Evolutionary conservation across 805 yeast species (phyloP).

Genomic region (Naumovozyma dairenensis): DNA sequence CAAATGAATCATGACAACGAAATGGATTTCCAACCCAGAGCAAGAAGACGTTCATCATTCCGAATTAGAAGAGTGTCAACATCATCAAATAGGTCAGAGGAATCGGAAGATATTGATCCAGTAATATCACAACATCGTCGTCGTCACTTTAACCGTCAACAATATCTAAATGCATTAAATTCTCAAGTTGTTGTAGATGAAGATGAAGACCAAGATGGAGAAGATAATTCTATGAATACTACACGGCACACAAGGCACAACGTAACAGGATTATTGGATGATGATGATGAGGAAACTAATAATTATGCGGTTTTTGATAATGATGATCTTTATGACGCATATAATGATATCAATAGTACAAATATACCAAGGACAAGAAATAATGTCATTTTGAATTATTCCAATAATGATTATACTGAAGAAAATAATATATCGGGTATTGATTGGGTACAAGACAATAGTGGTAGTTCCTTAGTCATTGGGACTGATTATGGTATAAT

Average conservation of each 20-base stretch:
- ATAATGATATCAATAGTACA: conserved; percentile 2
- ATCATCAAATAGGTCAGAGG: conserved; percentile 10
- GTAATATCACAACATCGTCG: neutral
- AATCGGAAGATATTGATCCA: conserved; percentile 8
- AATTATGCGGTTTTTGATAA: conserved; percentile 7
- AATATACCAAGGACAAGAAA: neutral
- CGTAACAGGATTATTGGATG: neutral
- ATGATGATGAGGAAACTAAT: too few species aligned
- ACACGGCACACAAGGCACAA: too few species aligned
- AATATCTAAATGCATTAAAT: conserved; percentile 2
- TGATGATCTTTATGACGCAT: conserved; percentile 15
- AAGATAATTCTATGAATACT: neutral
- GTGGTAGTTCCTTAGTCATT: conserved; percentile 45
- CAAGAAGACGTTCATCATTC: conserved; percentile 10
- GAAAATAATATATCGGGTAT: conserved; percentile 52
- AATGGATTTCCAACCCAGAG: neutral
- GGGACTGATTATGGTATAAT: conserved; percentile 62
- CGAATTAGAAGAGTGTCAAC: conserved; percentile 25
- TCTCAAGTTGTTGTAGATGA: neutral
- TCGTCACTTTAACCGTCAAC: neutral
- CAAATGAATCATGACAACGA: neutral
- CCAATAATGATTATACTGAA: conserved; percentile 13
- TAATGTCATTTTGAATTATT: conserved; percentile 4
- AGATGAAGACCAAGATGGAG: neutral
- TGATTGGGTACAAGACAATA: conserved; percentile 43